These are phyloP conservation scores for Hirsutella rhossiliensis DNA, from an alignment of 2,329 filamentous ascomycete species.

Conservation along the genomic window DNA sequence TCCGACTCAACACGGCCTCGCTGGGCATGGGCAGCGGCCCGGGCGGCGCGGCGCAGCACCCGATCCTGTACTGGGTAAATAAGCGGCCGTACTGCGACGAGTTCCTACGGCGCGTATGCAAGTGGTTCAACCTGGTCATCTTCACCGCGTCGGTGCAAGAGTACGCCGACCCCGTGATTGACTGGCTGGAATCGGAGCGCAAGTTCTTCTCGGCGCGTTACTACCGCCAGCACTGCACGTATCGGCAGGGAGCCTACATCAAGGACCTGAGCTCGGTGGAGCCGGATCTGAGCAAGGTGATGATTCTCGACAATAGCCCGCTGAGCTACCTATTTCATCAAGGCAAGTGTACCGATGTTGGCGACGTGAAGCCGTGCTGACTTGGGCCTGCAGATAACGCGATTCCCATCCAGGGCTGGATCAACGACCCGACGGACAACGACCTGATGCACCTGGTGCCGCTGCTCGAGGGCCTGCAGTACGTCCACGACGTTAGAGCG, in stretches of 20 bases:
- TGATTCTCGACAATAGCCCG: constrained; percentile 97
- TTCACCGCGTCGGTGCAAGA: constrained; percentile 98
- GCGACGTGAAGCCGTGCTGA: constrained; percentile 2
- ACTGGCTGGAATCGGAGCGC: constrained; percentile 93
- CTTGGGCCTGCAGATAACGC: constrained; percentile 63
- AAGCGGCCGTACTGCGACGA: constrained; percentile 96
- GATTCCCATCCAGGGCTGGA: constrained; percentile 98
- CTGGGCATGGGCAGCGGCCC: constrained; percentile 49
- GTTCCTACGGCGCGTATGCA: constrained; percentile 81
- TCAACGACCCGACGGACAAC: constrained; percentile 94
- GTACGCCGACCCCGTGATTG: constrained; percentile 96
- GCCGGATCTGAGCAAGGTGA: constrained; percentile 92
- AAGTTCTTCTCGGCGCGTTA: constrained; percentile 93
- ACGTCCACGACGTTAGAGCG: constrained; percentile 90
- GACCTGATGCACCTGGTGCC: constrained; percentile 89
- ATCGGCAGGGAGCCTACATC: constrained; percentile 91
- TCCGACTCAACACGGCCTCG: constrained; percentile 66
- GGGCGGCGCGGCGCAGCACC: constrained; percentile 66
- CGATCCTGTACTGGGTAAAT: constrained; percentile 97
- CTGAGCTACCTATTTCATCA: constrained; percentile 98
- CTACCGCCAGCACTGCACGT: constrained; percentile 95
- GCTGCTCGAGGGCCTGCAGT: constrained; percentile 85
- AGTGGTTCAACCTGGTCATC: constrained; percentile 95
- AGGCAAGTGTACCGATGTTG: constrained; percentile 43
- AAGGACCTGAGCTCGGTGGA: constrained; percentile 95